A percentile compares a stretch with the other conserved stretches of the same genome.
Evolutionary conservation across 371 early-diverging fungal species (phyloP).

Genomic region (Rhizopus arrhizus): DNA sequence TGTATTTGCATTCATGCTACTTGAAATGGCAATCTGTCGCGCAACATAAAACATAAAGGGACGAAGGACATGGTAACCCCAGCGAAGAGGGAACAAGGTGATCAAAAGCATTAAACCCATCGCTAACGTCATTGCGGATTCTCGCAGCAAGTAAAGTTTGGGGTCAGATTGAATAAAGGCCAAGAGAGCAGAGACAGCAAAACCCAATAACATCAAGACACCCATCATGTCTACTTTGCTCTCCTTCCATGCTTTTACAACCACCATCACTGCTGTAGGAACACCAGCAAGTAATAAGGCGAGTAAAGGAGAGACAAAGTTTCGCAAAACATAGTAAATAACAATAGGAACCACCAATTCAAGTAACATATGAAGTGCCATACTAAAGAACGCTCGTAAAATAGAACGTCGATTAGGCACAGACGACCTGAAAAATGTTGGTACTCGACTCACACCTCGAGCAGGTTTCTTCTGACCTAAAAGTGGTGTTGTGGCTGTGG

Average conservation of each 20-base stretch:
- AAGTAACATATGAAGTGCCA: conserved; percentile 42
- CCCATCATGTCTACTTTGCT: conserved; percentile 51
- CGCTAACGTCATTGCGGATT: conserved; percentile 52
- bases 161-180: conserved; percentile 53
- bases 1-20: conserved; percentile 28
- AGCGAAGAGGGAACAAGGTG: conserved; percentile 46
- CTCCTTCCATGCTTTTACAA: conserved; percentile 35
- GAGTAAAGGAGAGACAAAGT: conserved; percentile 40
- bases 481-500: conserved; percentile 27
- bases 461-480: conserved; percentile 15
- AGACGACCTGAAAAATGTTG: conserved; percentile 44
- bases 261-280: conserved; percentile 43
- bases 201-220: conserved; percentile 47
- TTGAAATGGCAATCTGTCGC: conserved; percentile 41
- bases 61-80: conserved; percentile 29
- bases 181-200: conserved; percentile 48
- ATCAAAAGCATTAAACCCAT: conserved; percentile 48
- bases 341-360: conserved; percentile 46
- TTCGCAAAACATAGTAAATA: conserved; percentile 46
- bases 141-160: conserved; percentile 50
- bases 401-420: conserved; percentile 46
- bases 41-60: conserved; percentile 54
- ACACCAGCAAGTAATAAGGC: conserved; percentile 48
- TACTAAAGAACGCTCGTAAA: conserved; percentile 35
- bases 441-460: conserved; percentile 32